A percentile compares a stretch with the other conserved stretches of the same genome.
phyloP scores from a whole-genome alignment of 352 stramenopile genomes.

The Phytophthora ohioensis region DNA sequence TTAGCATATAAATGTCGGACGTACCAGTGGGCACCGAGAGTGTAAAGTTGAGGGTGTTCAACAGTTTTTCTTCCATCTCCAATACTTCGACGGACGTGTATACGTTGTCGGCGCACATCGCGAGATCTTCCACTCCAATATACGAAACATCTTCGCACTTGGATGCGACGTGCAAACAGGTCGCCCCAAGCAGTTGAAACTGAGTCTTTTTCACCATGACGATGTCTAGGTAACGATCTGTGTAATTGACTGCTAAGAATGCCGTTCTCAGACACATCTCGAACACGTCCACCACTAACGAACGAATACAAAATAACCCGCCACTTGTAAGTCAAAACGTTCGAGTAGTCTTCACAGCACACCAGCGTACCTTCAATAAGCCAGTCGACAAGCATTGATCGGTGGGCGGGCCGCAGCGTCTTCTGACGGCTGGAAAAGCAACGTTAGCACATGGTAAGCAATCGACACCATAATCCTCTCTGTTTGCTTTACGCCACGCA shows the following conservation, averaged over 20 bases:
- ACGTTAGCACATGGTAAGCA: constrained; percentile 12
- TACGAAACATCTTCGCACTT: constrained; percentile 95
- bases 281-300: constrained; percentile 91
- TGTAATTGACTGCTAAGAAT: constrained; percentile 93
- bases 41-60: constrained; percentile 94
- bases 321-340: constrained; percentile 1
- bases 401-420: constrained; percentile 82
- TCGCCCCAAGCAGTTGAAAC: constrained; percentile 92
- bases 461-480: neutral
- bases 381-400: constrained; percentile 94
- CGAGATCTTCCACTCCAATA: constrained; percentile 92
- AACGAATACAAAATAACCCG: neutral
- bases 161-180: constrained; percentile 90
- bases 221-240: constrained; percentile 88
- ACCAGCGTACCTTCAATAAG: constrained; percentile 85
- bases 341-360: neutral
- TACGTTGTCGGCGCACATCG: constrained; percentile 93
- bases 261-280: constrained; percentile 92
- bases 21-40: constrained; percentile 89
- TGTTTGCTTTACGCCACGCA: constrained; percentile 18
- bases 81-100: constrained; percentile 91
- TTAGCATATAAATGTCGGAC: constrained; percentile 7
- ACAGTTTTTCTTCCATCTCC: constrained; percentile 92
- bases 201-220: constrained; percentile 91
- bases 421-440: constrained; percentile 70